These are phyloP conservation scores for Arabidopsis suecica DNA, from an alignment of 345 rosid species.

Conservation along the genomic window DNA sequence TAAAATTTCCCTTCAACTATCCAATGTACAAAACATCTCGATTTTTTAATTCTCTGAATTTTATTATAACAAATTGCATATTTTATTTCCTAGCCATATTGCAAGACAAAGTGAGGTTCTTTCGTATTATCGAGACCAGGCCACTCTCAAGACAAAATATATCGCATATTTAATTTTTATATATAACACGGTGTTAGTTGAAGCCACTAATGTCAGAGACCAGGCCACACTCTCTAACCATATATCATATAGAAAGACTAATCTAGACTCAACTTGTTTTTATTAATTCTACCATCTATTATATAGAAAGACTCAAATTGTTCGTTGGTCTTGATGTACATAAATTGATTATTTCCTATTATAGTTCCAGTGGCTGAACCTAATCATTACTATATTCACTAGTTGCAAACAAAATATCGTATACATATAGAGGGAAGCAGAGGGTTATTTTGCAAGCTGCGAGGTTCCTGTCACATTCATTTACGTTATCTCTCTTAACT, in stretches of 20 bases:
- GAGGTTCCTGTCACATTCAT: constrained; percentile 12
- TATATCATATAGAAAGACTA: constrained; percentile 8
- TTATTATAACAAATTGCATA: not conserved
- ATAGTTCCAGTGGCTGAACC: not conserved
- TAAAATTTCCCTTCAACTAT: too few relatives aligned
- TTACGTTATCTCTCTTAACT: not conserved
- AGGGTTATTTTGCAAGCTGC: constrained; percentile 3
- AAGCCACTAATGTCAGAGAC: constrained; percentile 5
- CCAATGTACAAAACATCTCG: too few relatives aligned
- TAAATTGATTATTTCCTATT: not conserved
- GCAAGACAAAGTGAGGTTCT: not conserved
- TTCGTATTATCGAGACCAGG: too few relatives aligned
- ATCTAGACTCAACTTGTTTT: not conserved
- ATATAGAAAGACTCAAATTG: constrained; percentile 10
- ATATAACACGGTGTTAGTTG: constrained; percentile 2
- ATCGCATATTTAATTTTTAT: too few relatives aligned
- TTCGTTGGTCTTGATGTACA: not conserved
- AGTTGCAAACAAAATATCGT: not conserved
- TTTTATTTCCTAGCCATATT: not conserved
- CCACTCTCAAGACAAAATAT: too few relatives aligned
- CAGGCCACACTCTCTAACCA: not conserved
- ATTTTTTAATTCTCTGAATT: too few relatives aligned
- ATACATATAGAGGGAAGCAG: constrained; percentile 24
- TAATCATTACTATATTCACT: constrained; percentile 24
- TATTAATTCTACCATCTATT: not conserved